Conservation (phyloP, 2,329 filamentous ascomycete species). For the Leptographium galeiforme region DNA sequence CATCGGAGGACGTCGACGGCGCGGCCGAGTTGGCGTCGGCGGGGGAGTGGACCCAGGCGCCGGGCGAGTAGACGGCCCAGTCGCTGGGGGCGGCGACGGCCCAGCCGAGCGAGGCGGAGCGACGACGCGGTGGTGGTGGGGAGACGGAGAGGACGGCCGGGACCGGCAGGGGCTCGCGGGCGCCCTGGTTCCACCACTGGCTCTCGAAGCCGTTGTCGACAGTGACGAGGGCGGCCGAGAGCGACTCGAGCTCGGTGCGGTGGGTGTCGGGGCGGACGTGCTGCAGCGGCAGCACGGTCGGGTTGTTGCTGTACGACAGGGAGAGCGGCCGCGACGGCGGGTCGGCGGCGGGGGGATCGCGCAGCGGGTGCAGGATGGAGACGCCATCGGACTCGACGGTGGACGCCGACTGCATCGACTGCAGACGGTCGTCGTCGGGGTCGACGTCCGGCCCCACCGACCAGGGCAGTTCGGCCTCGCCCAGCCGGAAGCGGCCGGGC, state of each 20-base stretch:
- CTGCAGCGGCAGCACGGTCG: conserved; percentile 7
- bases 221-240: conserved; percentile 41
- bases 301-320: neutral
- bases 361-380: conserved; percentile 5
- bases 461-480: conserved; percentile 35
- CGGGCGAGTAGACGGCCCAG: too few relatives aligned
- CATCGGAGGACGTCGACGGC: neutral
- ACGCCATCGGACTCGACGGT: neutral
- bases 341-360: neutral
- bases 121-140: conserved; percentile 6
- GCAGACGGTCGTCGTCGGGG: conserved; percentile 14
- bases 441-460: conserved; percentile 17
- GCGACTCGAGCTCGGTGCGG: conserved; percentile 29
- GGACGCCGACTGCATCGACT: neutral
- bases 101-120: conserved; percentile 16
- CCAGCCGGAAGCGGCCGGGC: conserved; percentile 26
- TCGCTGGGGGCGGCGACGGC: conserved; percentile 9
- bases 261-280: conserved; percentile 19
- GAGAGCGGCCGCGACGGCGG: neutral
- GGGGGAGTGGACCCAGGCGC: too few relatives aligned
- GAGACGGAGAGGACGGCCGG: conserved; percentile 11
- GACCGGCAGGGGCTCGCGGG: conserved; percentile 15
- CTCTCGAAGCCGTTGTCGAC: conserved; percentile 45
- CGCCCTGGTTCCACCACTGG: conserved; percentile 42
- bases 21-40: conserved; percentile 9